Evolutionary conservation across 2,329 filamentous ascomycete genomes (phyloP).

Genomic region (Calycina marina): DNA sequence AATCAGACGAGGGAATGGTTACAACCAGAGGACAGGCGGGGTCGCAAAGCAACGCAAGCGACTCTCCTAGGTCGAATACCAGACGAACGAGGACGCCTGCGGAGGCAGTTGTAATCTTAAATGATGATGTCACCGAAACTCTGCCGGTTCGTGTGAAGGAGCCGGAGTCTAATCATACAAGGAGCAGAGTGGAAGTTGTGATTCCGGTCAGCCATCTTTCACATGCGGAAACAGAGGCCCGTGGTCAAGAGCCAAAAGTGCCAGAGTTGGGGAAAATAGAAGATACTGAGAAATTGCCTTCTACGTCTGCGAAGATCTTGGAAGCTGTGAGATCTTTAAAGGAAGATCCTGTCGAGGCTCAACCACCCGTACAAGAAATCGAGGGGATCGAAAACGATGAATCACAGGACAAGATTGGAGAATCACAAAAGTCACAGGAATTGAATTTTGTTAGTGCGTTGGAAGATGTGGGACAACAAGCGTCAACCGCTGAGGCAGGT

Average conservation of each 20-base stretch:
- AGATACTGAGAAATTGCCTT: background rate
- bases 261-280: background rate
- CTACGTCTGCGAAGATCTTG: background rate
- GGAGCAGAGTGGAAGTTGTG: conserved; percentile 13
- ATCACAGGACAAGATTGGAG: too few relatives aligned
- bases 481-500: too few relatives aligned
- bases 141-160: conserved; percentile 12
- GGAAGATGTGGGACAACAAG: too few relatives aligned
- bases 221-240: background rate
- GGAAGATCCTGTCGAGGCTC: background rate
- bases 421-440: too few relatives aligned
- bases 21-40: conserved; percentile 9
- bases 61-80: conserved; percentile 6
- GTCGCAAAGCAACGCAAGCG: conserved; percentile 4
- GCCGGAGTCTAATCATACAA: conserved; percentile 5
- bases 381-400: background rate
- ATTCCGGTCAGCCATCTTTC: conserved; percentile 8
- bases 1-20: conserved; percentile 11
- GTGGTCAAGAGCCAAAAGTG: conserved; percentile 1
- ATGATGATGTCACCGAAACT: conserved; percentile 1
- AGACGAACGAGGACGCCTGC: conserved; percentile 2
- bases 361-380: background rate
- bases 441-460: too few relatives aligned
- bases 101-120: conserved; percentile 1
- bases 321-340: conserved; percentile 1